These are phyloP conservation scores for Bipolaris bicolor DNA, from an alignment of 2,329 filamentous ascomycete species.

Conservation along the genomic window DNA sequence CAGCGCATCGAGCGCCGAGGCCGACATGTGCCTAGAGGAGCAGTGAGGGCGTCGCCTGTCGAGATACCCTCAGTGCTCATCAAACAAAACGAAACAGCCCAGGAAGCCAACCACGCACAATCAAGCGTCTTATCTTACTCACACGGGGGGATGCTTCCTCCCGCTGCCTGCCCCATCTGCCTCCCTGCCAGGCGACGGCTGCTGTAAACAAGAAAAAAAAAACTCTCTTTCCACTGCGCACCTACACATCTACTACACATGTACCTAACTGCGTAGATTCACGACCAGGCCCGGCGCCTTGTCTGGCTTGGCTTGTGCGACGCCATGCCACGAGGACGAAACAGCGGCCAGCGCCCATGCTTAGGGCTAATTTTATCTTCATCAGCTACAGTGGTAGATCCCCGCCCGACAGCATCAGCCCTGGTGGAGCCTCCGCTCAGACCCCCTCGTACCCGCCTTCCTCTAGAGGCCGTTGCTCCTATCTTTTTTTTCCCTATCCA, in stretches of 20 bases:
- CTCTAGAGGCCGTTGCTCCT: constrained; percentile 13
- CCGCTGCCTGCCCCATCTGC: too few relatives aligned
- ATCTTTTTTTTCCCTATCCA: constrained; percentile 12
- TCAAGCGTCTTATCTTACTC: too few relatives aligned
- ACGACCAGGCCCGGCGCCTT: not conserved
- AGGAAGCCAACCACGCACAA: not conserved
- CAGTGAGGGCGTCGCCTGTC: not conserved
- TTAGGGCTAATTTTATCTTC: constrained; percentile 19
- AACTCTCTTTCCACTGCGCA: too few relatives aligned
- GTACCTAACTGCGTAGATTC: too few relatives aligned
- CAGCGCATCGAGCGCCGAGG: not conserved
- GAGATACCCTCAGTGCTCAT: not conserved
- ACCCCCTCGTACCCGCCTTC: constrained; percentile 10
- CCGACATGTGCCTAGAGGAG: not conserved
- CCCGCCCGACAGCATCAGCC: constrained; percentile 11
- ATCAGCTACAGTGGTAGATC: constrained; percentile 11
- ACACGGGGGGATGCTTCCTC: too few relatives aligned
- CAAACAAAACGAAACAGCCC: not conserved
- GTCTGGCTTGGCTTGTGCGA: constrained; percentile 2
- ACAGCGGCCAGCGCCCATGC: constrained; percentile 4
- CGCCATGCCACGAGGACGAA: constrained; percentile 2
- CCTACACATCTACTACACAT: too few relatives aligned
- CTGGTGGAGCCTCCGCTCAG: constrained; percentile 14
- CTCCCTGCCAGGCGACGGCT: too few relatives aligned
- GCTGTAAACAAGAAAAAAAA: too few relatives aligned